Evolutionary conservation across 78 protist species (phyloP).

Genomic region (Dictyostelium capitatum): DNA sequence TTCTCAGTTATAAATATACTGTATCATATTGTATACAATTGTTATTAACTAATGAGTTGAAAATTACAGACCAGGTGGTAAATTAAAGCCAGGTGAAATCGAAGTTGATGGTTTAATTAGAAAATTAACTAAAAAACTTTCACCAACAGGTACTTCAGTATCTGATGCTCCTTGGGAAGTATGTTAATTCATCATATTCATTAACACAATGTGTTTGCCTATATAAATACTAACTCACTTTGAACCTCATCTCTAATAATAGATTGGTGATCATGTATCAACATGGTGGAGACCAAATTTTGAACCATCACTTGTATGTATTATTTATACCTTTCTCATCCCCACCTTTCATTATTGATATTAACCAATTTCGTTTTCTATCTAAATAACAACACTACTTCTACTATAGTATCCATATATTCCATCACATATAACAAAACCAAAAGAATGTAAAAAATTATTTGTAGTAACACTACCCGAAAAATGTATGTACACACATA

Average conservation of each 20-base stretch:
- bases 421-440: slow-evolving; percentile 90
- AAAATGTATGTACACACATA: slow-evolving; percentile 59
- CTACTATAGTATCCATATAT: slow-evolving; percentile 87
- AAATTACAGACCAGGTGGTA: slow-evolving; percentile 87
- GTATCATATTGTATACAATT: neutral
- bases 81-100: slow-evolving; percentile 86
- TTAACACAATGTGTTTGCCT: too few relatives aligned
- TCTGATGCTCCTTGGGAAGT: slow-evolving; percentile 72
- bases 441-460: slow-evolving; percentile 89
- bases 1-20: too few relatives aligned
- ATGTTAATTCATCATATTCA: neutral
- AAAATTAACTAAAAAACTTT: slow-evolving; percentile 81
- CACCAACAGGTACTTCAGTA: slow-evolving; percentile 45
- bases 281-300: slow-evolving; percentile 92
- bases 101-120: slow-evolving; percentile 86
- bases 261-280: slow-evolving; percentile 74
- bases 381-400: too few relatives aligned
- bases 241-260: neutral
- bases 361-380: too few relatives aligned
- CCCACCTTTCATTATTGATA: too few relatives aligned
- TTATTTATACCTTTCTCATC: too few relatives aligned
- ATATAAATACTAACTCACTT: neutral
- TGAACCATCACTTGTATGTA: slow-evolving; percentile 72
- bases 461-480: slow-evolving; percentile 88
- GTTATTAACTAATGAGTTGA: neutral